These are phyloP conservation scores for Alternaria hordeiaustralica DNA, from an alignment of 2,329 filamentous ascomycete species.

Conservation along the genomic window DNA sequence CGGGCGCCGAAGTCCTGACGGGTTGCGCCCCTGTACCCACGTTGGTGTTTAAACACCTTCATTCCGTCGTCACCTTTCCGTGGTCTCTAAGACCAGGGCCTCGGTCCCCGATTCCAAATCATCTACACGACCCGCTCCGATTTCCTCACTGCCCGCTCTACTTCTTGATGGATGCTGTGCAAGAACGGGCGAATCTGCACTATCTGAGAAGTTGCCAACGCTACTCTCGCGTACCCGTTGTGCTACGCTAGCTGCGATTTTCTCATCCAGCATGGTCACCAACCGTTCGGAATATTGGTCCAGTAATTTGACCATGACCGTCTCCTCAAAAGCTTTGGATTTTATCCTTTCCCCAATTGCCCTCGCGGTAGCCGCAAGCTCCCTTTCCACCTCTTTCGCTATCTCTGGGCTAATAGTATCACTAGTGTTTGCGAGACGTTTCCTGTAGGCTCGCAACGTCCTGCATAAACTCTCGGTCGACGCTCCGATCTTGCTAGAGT, in stretches of 20 bases:
- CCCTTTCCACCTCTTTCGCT: slow-evolving; percentile 63
- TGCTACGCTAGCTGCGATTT: slow-evolving; percentile 58
- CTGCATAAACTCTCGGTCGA: slow-evolving; percentile 64
- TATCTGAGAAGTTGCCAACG: slow-evolving; percentile 32
- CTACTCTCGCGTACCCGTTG: slow-evolving; percentile 44
- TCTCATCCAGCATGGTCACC: slow-evolving; percentile 74
- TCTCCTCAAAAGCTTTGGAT: slow-evolving; percentile 51
- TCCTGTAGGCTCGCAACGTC: slow-evolving; percentile 64
- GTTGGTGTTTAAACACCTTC: not conserved
- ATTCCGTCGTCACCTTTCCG: slow-evolving; percentile 14
- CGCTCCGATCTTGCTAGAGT: slow-evolving; percentile 43
- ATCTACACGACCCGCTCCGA: not conserved
- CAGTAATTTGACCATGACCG: slow-evolving; percentile 62
- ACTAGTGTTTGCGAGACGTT: slow-evolving; percentile 59
- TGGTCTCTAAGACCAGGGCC: slow-evolving; percentile 12
- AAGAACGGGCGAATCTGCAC: slow-evolving; percentile 19
- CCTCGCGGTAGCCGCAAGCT: slow-evolving; percentile 58
- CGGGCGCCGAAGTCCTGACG: not conserved
- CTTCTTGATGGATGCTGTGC: slow-evolving; percentile 12
- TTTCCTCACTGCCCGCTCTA: slow-evolving; percentile 10
- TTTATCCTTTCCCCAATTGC: slow-evolving; percentile 53
- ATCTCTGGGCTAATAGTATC: slow-evolving; percentile 56
- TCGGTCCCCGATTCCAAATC: slow-evolving; percentile 13
- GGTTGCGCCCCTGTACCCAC: not conserved
- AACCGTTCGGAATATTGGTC: slow-evolving; percentile 79